Conservation (phyloP, 2,329 filamentous ascomycete species). For the Lasiodiplodia sp. region DNA sequence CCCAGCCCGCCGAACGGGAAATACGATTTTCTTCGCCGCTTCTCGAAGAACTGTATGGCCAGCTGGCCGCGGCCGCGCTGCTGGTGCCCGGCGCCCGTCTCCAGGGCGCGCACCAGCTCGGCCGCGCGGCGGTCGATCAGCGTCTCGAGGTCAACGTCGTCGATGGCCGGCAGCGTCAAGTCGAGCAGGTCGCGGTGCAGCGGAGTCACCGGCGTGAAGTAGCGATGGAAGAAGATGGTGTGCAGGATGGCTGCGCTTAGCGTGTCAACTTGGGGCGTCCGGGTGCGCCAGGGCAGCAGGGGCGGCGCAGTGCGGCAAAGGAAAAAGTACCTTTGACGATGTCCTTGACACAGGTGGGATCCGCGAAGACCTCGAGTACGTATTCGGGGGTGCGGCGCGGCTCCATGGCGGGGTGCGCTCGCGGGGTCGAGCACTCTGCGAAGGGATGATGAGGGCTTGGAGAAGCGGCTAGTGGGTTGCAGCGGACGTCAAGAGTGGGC, state of each 20-base stretch:
- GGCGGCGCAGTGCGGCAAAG: conserved; percentile 18
- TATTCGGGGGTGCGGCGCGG: conserved; percentile 80
- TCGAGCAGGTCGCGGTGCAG: conserved; percentile 88
- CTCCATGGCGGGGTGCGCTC: conserved; percentile 59
- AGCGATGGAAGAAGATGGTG: conserved; percentile 98
- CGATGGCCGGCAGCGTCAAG: conserved; percentile 85
- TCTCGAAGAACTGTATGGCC: conserved; percentile 93
- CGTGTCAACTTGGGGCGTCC: conserved; percentile 16
- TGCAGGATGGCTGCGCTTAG: conserved; percentile 77
- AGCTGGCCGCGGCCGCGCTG: conserved; percentile 76
- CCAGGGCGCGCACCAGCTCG: conserved; percentile 77
- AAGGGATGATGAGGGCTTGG: neutral
- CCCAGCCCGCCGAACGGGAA: conserved; percentile 64
- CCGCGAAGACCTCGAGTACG: conserved; percentile 91
- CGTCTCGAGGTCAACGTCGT: conserved; percentile 89
- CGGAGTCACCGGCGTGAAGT: conserved; percentile 87
- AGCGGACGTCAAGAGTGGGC: neutral
- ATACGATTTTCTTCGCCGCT: conserved; percentile 81
- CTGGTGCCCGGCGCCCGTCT: conserved; percentile 64
- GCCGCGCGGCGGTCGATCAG: conserved; percentile 89
- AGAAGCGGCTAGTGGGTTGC: neutral
- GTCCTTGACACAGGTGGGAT: conserved; percentile 87
- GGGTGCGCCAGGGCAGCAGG: conserved; percentile 15
- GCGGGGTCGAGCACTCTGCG: conserved; percentile 8
- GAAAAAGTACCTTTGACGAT: conserved; percentile 79